A percentile compares a stretch with the other conserved stretches of the same genome.
These are phyloP conservation scores for Rubroboletus pulcherrimus DNA, from an alignment of 768 basidiomycete genomes.

Conservation along the genomic window DNA sequence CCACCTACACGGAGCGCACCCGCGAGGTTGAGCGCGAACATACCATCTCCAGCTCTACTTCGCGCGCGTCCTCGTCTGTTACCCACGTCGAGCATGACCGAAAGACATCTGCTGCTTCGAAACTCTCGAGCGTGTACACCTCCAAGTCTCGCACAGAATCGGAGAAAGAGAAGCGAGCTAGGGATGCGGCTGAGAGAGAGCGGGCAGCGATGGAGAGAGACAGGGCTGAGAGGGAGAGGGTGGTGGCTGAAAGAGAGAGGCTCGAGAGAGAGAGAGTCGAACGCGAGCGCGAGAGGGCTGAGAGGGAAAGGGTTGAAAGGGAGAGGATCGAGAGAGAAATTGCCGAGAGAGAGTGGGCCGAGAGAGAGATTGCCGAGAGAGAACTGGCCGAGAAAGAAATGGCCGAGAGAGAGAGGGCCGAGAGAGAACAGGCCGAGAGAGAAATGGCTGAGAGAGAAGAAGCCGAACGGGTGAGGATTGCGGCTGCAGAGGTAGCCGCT, in stretches of 20 bases:
- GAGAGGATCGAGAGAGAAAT: background rate
- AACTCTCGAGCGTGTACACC: conserved; percentile 33
- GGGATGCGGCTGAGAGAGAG: conserved; percentile 21
- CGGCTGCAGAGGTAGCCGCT: conserved; percentile 1
- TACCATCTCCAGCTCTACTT: conserved; percentile 23
- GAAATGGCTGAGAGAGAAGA: conserved; percentile 11
- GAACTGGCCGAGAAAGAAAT: conserved; percentile 1
- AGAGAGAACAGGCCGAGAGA: conserved; percentile 1
- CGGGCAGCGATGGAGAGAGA: conserved; percentile 12
- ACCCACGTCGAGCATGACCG: conserved; percentile 26
- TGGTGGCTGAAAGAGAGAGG: conserved; percentile 5
- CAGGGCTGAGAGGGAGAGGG: conserved; percentile 5
- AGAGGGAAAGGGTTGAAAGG: conserved; percentile 9
- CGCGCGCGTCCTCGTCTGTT: conserved; percentile 21
- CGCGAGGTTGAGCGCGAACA: conserved; percentile 26
- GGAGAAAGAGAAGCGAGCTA: conserved; percentile 25
- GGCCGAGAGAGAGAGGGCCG: background rate
- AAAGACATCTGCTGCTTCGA: conserved; percentile 25
- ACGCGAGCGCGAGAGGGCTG: background rate
- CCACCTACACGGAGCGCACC: conserved; percentile 23
- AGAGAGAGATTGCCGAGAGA: conserved; percentile 4
- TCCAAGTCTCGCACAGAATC: conserved; percentile 19
- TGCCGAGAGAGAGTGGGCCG: background rate
- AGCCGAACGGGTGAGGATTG: conserved; percentile 12
- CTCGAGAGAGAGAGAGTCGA: conserved; percentile 3